phyloP scores from a whole-genome alignment of 495 filamentous ascomycete genomes.

The Penicillium coprophilum region DNA sequence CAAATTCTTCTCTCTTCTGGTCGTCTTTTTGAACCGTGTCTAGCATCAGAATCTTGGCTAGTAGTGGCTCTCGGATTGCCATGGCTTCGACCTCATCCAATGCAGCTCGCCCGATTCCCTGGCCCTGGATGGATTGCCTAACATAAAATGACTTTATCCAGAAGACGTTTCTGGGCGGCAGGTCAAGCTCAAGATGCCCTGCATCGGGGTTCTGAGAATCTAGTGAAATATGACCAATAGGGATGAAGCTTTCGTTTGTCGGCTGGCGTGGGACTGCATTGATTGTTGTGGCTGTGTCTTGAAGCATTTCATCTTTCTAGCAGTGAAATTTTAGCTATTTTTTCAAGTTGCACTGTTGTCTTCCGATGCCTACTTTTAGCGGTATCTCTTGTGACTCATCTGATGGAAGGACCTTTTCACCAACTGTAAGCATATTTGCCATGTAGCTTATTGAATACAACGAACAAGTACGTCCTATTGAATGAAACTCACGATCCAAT shows the following conservation, averaged over 20 bases:
- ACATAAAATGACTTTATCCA: constrained; percentile 36
- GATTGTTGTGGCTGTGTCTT: constrained; percentile 26
- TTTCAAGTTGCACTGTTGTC: neutral
- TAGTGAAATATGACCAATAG: constrained; percentile 34
- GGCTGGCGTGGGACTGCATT: constrained; percentile 20
- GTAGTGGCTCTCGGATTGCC: constrained; percentile 25
- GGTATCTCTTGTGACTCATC: constrained; percentile 9
- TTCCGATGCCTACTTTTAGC: neutral
- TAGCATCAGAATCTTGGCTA: constrained; percentile 23
- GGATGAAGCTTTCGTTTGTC: constrained; percentile 18
- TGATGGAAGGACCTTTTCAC: constrained; percentile 9
- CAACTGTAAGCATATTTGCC: neutral
- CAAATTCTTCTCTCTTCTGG: constrained; percentile 23
- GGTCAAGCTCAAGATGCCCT: constrained; percentile 17
- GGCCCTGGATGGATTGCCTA: constrained; percentile 16
- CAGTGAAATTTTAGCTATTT: neutral
- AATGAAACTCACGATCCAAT: constrained; percentile 28
- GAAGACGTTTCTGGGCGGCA: constrained; percentile 21
- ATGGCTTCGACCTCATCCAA: constrained; percentile 32
- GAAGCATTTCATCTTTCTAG: constrained; percentile 13
- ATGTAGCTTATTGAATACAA: neutral
- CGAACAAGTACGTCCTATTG: neutral
- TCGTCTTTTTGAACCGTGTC: constrained; percentile 23
- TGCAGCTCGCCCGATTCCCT: constrained; percentile 30
- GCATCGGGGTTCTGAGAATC: constrained; percentile 23